These are phyloP conservation scores for Omphalotus olearius DNA, from an alignment of 1,284 basidiomycete species.

Conservation along the genomic window DNA sequence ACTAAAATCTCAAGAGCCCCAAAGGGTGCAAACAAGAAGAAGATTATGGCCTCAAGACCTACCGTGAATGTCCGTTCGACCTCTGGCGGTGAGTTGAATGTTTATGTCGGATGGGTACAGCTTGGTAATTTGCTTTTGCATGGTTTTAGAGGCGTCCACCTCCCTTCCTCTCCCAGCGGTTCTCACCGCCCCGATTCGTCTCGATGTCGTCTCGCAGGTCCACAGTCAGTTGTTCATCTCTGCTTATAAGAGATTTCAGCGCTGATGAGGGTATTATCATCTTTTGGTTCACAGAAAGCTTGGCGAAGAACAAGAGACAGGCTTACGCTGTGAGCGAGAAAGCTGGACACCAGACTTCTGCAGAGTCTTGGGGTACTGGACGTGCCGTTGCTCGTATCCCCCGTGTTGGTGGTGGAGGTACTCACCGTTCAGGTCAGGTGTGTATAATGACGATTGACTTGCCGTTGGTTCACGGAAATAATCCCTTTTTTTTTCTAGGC, in stretches of 20 bases:
- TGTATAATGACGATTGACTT: slow-evolving; percentile 18
- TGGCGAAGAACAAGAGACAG: slow-evolving; percentile 98
- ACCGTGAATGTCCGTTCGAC: slow-evolving; percentile 80
- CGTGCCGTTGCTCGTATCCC: slow-evolving; percentile 99
- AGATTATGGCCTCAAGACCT: slow-evolving; percentile 85
- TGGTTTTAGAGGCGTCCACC: slow-evolving; percentile 69
- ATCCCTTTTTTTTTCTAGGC: slow-evolving; percentile 47
- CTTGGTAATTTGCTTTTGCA: slow-evolving; percentile 1
- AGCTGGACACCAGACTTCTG: slow-evolving; percentile 98
- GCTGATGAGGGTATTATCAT: neutral
- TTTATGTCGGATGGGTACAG: neutral
- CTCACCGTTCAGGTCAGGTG: slow-evolving; percentile 96
- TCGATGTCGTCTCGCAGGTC: slow-evolving; percentile 97
- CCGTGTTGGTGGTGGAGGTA: slow-evolving; percentile 99
- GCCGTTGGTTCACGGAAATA: neutral
- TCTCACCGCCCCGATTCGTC: slow-evolving; percentile 96
- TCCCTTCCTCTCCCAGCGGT: slow-evolving; percentile 95
- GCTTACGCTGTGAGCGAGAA: slow-evolving; percentile 96
- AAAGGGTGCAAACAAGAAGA: neutral
- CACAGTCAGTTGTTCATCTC: slow-evolving; percentile 77
- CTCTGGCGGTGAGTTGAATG: slow-evolving; percentile 57
- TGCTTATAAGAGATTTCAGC: neutral
- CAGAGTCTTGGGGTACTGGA: slow-evolving; percentile 99
- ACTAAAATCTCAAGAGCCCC: slow-evolving; percentile 26
- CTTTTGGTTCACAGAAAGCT: slow-evolving; percentile 68